Base-by-base conservation (phyloP, 805 yeast species). In the Torulaspora gathmanii region DNA sequence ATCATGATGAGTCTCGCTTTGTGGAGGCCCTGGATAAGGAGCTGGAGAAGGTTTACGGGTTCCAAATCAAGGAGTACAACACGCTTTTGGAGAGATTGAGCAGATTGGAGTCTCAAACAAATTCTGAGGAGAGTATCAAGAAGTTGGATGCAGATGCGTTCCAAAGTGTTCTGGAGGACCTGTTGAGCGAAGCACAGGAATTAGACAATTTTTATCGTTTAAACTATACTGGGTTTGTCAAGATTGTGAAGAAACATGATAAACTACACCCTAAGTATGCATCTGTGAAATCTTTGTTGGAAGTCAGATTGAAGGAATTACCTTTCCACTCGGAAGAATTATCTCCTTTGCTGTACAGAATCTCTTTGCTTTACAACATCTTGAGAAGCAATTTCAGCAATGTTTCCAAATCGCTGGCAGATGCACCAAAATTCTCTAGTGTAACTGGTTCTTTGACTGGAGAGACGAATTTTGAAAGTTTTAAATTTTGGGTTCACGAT, bases 401-500 rank as follows among this genome's bases (percentile, higher is more conserved):
- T 33, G 55, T 56, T 5, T 61, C 70, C 27, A 57, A 63, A 45
- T 63, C 73, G 8, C 60, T 71, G 40, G 67, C 72, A 2, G 45
- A 58, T 57, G 72, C 66, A 62, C 72, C 68, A 23, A 58, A 57
- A 33, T 41, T 63, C 20, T 62, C 69, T 20, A 57, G 58, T 30
- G 60, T 60, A 13, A 54, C 53, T 13, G 53, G 56, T 29, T 70
- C 71, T 45, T 60, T 60, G 37, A 46, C 41, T n/a, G 46, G 50
- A 7, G 64, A 64, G 29, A 51, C 58, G 28, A 68, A 67, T 40
- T 62, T 80, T 57, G 71, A 82, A 72, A 82, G 87, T 12, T 81
- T 83, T 67, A 88, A 86, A 69, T 91, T 91, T 67, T 91, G 99
- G 99, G 77, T 93, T 35, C 98, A 91, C 64, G 90, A 91, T n/a